A percentile compares a stretch with the other conserved stretches of the same genome.
phyloP scores from a whole-genome alignment of 176 grass and related monocot genomes.

The Pharus latifolius region DNA sequence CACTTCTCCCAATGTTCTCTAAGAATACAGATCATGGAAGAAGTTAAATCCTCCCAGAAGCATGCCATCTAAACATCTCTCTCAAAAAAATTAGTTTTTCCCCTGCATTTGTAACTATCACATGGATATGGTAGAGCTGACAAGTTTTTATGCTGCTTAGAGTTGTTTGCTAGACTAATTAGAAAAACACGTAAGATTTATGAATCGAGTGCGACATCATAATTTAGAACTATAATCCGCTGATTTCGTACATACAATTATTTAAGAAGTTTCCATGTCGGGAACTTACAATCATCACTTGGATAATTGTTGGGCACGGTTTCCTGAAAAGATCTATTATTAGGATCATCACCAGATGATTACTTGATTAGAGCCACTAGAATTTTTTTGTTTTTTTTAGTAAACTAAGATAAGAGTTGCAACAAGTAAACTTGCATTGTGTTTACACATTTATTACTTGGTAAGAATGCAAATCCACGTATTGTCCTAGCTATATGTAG shows the following conservation, averaged over 20 bases:
- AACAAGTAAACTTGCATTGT: neutral
- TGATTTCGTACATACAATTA: neutral
- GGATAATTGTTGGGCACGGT: neutral
- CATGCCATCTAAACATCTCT: no score
- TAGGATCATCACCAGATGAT: neutral
- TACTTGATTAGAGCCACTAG: neutral
- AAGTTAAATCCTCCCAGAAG: no score
- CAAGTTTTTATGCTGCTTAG: neutral
- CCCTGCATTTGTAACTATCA: neutral
- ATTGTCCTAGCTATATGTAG: neutral
- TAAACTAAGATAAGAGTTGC: neutral
- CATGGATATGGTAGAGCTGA: neutral
- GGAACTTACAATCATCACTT: slow-evolving; percentile 6
- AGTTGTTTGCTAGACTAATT: neutral
- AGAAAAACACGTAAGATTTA: neutral
- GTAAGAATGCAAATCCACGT: neutral
- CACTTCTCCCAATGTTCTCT: no score
- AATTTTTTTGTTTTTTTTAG: neutral
- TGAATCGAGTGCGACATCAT: neutral
- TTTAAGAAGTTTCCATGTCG: neutral
- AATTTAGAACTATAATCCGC: neutral
- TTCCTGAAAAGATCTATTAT: neutral
- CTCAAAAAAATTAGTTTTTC: neutral
- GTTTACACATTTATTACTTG: slow-evolving; percentile 2
- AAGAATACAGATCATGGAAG: no score